phyloP scores from a whole-genome alignment of 2,329 filamentous ascomycete species.

The Nemania serpens region DNA sequence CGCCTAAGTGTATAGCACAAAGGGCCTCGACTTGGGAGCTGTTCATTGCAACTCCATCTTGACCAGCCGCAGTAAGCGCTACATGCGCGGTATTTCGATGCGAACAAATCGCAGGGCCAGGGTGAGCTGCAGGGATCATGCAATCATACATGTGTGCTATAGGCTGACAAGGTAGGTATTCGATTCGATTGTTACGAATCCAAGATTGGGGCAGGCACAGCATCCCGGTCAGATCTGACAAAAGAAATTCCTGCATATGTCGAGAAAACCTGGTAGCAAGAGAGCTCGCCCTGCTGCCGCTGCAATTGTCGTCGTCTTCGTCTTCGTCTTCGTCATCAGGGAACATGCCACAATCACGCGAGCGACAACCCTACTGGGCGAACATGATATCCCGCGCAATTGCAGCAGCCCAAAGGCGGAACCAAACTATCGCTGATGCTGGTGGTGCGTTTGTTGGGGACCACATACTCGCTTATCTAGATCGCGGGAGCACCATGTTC shows the following conservation, averaged over 20 bases:
- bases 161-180: constrained; percentile 11
- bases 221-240: constrained; percentile 16
- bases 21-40: background rate
- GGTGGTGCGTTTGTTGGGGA: constrained; percentile 19
- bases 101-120: constrained; percentile 11
- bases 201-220: constrained; percentile 3
- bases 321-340: background rate
- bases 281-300: background rate
- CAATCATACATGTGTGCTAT: background rate
- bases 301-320: background rate
- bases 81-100: constrained; percentile 11
- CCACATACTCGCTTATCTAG: constrained; percentile 27
- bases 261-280: constrained; percentile 4
- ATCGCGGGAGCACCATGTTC: constrained; percentile 22
- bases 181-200: constrained; percentile 10
- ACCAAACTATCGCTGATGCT: constrained; percentile 11
- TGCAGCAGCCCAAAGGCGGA: constrained; percentile 5
- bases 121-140: constrained; percentile 13
- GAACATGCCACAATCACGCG: background rate
- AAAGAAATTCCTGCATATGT: constrained; percentile 14
- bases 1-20: constrained; percentile 16
- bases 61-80: constrained; percentile 24
- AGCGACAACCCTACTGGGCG: background rate
- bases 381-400: constrained; percentile 3
- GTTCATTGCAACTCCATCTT: constrained; percentile 6